Evolutionary conservation across 1,139 yeast species (phyloP).

Genomic region (Blastobotrys ciferrii): DNA sequence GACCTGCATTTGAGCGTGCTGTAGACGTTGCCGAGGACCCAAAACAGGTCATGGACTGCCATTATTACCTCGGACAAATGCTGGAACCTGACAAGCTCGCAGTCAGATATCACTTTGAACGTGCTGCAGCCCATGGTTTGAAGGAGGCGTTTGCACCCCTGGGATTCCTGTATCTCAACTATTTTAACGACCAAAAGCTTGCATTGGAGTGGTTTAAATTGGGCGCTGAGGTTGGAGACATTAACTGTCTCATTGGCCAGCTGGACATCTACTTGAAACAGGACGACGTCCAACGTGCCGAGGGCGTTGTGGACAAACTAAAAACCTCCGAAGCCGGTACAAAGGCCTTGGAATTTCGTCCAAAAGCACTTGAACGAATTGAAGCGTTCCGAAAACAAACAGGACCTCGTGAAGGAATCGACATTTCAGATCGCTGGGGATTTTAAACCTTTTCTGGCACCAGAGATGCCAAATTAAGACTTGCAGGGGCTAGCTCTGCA

Average conservation of each 20-base stretch:
- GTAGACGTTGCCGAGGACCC: conserved; percentile 37
- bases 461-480: neutral
- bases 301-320: neutral
- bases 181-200: conserved; percentile 44
- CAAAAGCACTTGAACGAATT: neutral
- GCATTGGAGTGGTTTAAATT: conserved; percentile 83
- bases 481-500: too few species aligned
- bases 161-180: conserved; percentile 69
- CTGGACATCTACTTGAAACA: conserved; percentile 49
- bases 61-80: conserved; percentile 74
- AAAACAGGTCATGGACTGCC: conserved; percentile 59
- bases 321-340: neutral
- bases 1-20: conserved; percentile 57
- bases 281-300: conserved; percentile 8
- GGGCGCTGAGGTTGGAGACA: conserved; percentile 63
- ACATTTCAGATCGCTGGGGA: conserved; percentile 12
- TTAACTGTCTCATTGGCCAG: conserved; percentile 67
- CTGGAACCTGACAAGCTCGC: conserved; percentile 37
- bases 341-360: conserved; percentile 5
- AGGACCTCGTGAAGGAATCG: neutral
- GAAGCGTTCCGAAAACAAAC: neutral
- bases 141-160: conserved; percentile 70
- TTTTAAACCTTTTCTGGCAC: neutral
- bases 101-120: conserved; percentile 68
- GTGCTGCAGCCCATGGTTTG: conserved; percentile 74